phyloP scores from a whole-genome alignment of 2,329 filamentous ascomycete genomes.

The Scolecobasidium constrictum region DNA sequence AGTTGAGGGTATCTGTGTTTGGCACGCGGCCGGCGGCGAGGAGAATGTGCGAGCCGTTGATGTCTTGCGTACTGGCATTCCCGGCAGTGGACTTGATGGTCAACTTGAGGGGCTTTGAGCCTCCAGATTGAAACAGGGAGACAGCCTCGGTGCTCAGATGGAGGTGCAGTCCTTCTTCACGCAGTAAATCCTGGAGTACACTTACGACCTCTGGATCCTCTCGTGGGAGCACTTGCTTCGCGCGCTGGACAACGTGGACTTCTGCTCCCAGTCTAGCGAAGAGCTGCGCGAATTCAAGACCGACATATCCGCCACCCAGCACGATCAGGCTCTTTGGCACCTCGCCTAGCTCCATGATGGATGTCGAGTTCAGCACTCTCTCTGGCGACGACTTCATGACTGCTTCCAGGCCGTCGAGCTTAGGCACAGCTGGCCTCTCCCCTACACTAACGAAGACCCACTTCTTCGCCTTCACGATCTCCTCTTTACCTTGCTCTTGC shows the following conservation, averaged over 20 bases:
- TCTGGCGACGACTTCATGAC: slow-evolving; percentile 17
- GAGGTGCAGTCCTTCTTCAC: slow-evolving; percentile 36
- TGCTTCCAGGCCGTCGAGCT: slow-evolving; percentile 26
- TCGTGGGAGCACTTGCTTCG: slow-evolving; percentile 29
- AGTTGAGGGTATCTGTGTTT: slow-evolving; percentile 37
- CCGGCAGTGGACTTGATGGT: slow-evolving; percentile 12
- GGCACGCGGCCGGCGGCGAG: slow-evolving; percentile 39
- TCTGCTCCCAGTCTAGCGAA: slow-evolving; percentile 38
- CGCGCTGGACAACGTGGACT: slow-evolving; percentile 38
- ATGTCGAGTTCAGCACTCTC: slow-evolving; percentile 36
- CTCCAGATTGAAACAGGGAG: neutral
- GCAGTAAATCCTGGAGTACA: slow-evolving; percentile 30
- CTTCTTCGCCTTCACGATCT: slow-evolving; percentile 21
- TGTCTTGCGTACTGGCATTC: slow-evolving; percentile 10
- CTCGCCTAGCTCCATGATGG: slow-evolving; percentile 34
- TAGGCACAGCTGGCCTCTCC: slow-evolving; percentile 30
- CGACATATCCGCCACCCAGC: slow-evolving; percentile 43
- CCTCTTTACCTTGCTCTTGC: slow-evolving; percentile 18
- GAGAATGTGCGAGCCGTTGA: slow-evolving; percentile 37
- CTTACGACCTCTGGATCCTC: slow-evolving; percentile 41
- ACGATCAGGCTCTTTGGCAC: slow-evolving; percentile 40
- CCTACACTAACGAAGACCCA: slow-evolving; percentile 38
- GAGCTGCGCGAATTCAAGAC: slow-evolving; percentile 43
- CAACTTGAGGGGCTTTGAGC: slow-evolving; percentile 15
- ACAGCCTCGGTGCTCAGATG: slow-evolving; percentile 11